Percentiles rank a stretch among this genome's conserved stretches.
Conservation (phyloP, 208 protist genomes). For the Giardia duodenalis region DNA sequence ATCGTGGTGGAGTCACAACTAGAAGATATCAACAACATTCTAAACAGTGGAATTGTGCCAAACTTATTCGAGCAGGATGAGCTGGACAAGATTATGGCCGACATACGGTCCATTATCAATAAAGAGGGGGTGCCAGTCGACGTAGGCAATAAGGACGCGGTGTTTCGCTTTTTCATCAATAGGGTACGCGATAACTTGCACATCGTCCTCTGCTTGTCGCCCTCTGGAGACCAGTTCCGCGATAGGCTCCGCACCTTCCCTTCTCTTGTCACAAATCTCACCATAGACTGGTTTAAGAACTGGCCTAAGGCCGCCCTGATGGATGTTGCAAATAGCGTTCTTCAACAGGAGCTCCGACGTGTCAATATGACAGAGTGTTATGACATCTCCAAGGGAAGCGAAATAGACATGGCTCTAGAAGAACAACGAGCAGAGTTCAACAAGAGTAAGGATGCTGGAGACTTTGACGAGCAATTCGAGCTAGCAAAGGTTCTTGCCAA, state of each 20-base stretch:
- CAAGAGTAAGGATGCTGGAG: background rate
- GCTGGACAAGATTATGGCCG: conserved; percentile 74
- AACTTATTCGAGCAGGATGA: conserved; percentile 87
- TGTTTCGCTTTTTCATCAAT: conserved; percentile 83
- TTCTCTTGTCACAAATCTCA: conserved; percentile 84
- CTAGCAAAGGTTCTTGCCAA: background rate
- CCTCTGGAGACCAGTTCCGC: conserved; percentile 75
- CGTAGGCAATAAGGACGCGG: conserved; percentile 74
- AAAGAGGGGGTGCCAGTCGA: conserved; percentile 65
- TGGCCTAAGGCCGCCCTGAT: conserved; percentile 89
- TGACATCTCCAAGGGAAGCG: background rate
- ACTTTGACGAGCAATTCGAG: background rate
- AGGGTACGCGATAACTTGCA: conserved; percentile 89
- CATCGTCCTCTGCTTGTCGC: conserved; percentile 91
- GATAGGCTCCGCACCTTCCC: conserved; percentile 86
- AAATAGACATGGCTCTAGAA: background rate
- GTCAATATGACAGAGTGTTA: background rate
- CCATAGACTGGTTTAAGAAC: conserved; percentile 94
- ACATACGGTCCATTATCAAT: conserved; percentile 66
- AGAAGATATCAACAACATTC: conserved; percentile 95
- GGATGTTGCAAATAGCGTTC: conserved; percentile 58
- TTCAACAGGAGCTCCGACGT: background rate
- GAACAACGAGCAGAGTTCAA: background rate
- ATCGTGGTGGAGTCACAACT: conserved; percentile 88
- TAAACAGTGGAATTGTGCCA: conserved; percentile 90